Percentiles rank a stretch among this genome's conserved stretches.
Evolutionary conservation across 306 rosid genomes (phyloP).

Genomic region (Fagus crenata): DNA sequence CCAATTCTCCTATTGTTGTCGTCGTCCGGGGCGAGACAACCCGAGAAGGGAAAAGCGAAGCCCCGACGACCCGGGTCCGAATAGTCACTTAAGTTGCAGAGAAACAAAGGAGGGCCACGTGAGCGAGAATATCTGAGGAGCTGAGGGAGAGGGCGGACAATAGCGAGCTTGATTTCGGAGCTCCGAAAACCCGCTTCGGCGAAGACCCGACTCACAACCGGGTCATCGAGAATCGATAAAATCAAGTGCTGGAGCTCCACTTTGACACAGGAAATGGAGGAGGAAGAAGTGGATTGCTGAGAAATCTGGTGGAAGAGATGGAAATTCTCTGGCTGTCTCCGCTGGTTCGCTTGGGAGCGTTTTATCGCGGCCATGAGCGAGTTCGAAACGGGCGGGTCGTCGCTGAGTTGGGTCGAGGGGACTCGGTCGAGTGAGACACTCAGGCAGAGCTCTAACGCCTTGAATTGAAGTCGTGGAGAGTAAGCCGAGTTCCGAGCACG

Average conservation of each 20-base stretch:
- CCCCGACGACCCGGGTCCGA: constrained; percentile 41
- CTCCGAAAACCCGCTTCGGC: constrained; percentile 97
- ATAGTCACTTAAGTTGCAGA: constrained; percentile 57
- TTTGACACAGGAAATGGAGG: constrained; percentile 65
- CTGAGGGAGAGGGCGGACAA: constrained; percentile 72
- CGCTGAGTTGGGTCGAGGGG: constrained; percentile 51
- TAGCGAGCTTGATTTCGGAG: constrained; percentile 82
- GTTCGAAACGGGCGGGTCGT: constrained; percentile 90
- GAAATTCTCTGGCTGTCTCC: constrained; percentile 83
- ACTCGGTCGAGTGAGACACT: constrained; percentile 82
- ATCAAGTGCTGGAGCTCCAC: constrained; percentile 88
- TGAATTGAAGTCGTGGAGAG: constrained; percentile 86
- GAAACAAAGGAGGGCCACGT: constrained; percentile 67
- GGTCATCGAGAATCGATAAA: constrained; percentile 86
- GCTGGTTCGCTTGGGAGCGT: constrained; percentile 93
- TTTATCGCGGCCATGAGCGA: constrained; percentile 98
- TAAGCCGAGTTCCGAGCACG: constrained; percentile 81
- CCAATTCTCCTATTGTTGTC: constrained; percentile 70
- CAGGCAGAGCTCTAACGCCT: constrained; percentile 83
- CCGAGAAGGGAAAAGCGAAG: constrained; percentile 45
- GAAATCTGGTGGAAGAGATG: constrained; percentile 63
- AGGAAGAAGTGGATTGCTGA: constrained; percentile 40
- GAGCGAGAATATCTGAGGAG: constrained; percentile 54
- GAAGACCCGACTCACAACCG: constrained; percentile 90
- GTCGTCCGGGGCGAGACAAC: constrained; percentile 31